phyloP scores from a whole-genome alignment of 164 flowering plant genomes.

The Brasenia schreberi region DNA sequence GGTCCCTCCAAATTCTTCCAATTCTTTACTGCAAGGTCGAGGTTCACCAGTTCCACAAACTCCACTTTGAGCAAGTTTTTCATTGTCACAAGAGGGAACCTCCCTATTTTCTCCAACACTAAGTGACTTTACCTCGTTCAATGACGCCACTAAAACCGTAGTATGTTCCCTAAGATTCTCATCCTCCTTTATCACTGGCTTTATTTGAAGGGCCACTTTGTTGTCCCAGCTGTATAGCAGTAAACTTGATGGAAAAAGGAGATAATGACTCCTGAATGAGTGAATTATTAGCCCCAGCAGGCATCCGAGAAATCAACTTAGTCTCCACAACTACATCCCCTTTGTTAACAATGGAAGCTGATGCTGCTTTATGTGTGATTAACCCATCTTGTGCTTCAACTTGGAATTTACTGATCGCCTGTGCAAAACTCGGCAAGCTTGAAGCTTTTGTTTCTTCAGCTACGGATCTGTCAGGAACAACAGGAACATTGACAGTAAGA shows the following conservation, averaged over 20 bases:
- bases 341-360: neutral
- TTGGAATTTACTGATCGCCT: constrained; percentile 17
- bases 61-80: constrained; percentile 14
- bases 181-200: neutral
- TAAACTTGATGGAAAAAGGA: neutral
- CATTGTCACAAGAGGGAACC: constrained; percentile 8
- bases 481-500: constrained; percentile 10
- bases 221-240: neutral
- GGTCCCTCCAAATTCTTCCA: constrained; percentile 5
- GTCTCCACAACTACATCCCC: neutral
- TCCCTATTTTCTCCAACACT: constrained; percentile 19
- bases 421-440: constrained; percentile 11
- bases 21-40: constrained; percentile 14
- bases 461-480: constrained; percentile 13
- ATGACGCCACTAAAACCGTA: constrained; percentile 6
- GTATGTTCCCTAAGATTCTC: constrained; percentile 19
- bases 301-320: neutral
- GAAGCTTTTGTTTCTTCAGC: constrained; percentile 16
- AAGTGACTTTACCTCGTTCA: constrained; percentile 18
- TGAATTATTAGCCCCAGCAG: neutral
- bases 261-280: neutral
- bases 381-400: constrained; percentile 15
- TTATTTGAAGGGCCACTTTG: neutral
- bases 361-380: constrained; percentile 2
- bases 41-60: constrained; percentile 11